A percentile compares a stretch with the other conserved stretches of the same genome.
Conservation (phyloP, 306 rosid genomes). For the Prunus padus region DNA sequence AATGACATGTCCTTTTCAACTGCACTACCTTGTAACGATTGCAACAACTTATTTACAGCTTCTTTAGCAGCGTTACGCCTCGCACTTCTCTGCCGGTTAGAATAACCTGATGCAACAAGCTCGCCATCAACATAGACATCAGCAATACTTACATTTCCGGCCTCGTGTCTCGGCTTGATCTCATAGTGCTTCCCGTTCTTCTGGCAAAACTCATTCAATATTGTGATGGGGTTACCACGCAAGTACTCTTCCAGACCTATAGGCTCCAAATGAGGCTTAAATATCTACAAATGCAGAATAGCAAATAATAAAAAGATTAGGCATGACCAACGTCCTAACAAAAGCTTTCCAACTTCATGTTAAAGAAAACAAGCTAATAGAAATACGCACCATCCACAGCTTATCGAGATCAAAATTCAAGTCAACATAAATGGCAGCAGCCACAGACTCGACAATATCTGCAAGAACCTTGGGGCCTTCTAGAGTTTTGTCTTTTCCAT, state of each 20-base stretch:
- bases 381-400: conserved; percentile 63
- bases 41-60: conserved; percentile 41
- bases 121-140: conserved; percentile 52
- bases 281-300: conserved; percentile 31
- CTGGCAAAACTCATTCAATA: conserved; percentile 56
- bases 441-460: conserved; percentile 75
- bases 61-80: conserved; percentile 59
- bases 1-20: conserved; percentile 25
- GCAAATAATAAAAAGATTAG: background rate
- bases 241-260: conserved; percentile 47
- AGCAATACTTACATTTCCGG: conserved; percentile 24
- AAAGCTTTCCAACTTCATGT: background rate
- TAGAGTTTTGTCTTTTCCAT: conserved; percentile 30
- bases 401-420: conserved; percentile 46
- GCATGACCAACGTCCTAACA: too few relatives aligned
- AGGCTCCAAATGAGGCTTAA: conserved; percentile 65
- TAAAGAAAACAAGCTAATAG: background rate
- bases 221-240: conserved; percentile 50
- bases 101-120: conserved; percentile 46
- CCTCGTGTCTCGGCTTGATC: conserved; percentile 20
- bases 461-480: conserved; percentile 91
- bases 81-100: conserved; percentile 50
- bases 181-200: conserved; percentile 50
- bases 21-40: background rate
- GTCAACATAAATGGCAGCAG: conserved; percentile 69